phyloP scores from a whole-genome alignment of 768 basidiomycete species.

The Gloeopeniophorella convolvens region DNA sequence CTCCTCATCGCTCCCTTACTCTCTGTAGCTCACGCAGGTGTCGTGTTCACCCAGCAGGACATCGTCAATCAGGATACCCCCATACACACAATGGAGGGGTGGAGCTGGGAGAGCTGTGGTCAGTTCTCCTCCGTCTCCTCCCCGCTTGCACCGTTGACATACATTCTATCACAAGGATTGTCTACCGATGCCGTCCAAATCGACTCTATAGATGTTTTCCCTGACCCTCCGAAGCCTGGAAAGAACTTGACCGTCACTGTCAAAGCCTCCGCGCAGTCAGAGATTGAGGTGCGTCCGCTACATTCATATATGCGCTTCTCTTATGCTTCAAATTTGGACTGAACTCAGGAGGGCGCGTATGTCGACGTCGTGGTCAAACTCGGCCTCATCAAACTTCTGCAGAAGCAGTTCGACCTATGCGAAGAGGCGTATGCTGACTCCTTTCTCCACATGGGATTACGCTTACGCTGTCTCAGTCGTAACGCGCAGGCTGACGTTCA shows the following conservation, averaged over 20 bases:
- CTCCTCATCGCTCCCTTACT: constrained; percentile 27
- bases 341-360: constrained; percentile 83
- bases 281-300: constrained; percentile 57
- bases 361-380: constrained; percentile 89
- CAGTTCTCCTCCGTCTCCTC: constrained; percentile 29
- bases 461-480: constrained; percentile 37
- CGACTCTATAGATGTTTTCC: constrained; percentile 63
- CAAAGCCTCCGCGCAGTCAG: constrained; percentile 47
- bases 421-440: constrained; percentile 76
- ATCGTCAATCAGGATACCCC: constrained; percentile 25
- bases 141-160: not conserved
- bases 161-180: constrained; percentile 33
- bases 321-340: not conserved
- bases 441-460: not conserved
- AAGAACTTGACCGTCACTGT: constrained; percentile 83
- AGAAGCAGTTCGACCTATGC: constrained; percentile 82
- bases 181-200: constrained; percentile 48
- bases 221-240: constrained; percentile 89
- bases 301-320: not conserved
- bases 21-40: constrained; percentile 23
- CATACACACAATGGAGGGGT: constrained; percentile 38
- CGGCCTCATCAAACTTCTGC: constrained; percentile 85
- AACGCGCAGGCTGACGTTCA: constrained; percentile 69
- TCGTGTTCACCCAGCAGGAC: constrained; percentile 28
- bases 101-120: constrained; percentile 78